A percentile compares a stretch with the other conserved stretches of the same genome.
Evolutionary conservation across 164 flowering plant species (phyloP).

Genomic region (Umbellularia californica): DNA sequence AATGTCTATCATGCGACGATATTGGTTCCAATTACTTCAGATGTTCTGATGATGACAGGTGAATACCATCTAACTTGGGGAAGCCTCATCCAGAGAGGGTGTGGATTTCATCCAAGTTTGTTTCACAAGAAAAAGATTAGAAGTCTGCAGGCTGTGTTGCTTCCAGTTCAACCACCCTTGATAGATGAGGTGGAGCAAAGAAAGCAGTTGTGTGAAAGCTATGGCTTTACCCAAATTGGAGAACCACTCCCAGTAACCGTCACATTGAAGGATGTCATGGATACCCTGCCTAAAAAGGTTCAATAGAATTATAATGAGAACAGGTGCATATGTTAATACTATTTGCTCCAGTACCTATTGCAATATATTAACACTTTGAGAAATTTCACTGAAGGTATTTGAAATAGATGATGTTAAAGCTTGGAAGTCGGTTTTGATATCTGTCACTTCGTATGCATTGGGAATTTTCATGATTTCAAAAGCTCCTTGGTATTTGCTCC

Average conservation of each 20-base stretch:
- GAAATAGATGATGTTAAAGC: slow-evolving; percentile 83
- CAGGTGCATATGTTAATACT: background rate
- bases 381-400: slow-evolving; percentile 49
- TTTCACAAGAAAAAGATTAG: slow-evolving; percentile 23
- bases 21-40: background rate
- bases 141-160: slow-evolving; percentile 46
- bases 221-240: slow-evolving; percentile 88
- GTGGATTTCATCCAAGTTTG: slow-evolving; percentile 15
- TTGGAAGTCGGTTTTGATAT: slow-evolving; percentile 71
- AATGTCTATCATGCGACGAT: background rate
- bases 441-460: slow-evolving; percentile 69
- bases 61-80: slow-evolving; percentile 35
- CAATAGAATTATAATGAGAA: background rate
- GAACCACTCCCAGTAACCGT: slow-evolving; percentile 78
- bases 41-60: slow-evolving; percentile 32
- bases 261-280: slow-evolving; percentile 59
- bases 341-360: background rate
- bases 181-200: slow-evolving; percentile 46
- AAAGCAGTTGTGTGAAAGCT: slow-evolving; percentile 54
- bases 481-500: slow-evolving; percentile 97
- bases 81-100: slow-evolving; percentile 18
- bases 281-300: slow-evolving; percentile 84
- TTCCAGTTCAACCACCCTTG: slow-evolving; percentile 39
- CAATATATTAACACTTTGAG: slow-evolving; percentile 6
- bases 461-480: slow-evolving; percentile 82